These are phyloP conservation scores for Scheffersomyces quercinus DNA, from an alignment of 1,139 yeast genomes.

Conservation along the genomic window DNA sequence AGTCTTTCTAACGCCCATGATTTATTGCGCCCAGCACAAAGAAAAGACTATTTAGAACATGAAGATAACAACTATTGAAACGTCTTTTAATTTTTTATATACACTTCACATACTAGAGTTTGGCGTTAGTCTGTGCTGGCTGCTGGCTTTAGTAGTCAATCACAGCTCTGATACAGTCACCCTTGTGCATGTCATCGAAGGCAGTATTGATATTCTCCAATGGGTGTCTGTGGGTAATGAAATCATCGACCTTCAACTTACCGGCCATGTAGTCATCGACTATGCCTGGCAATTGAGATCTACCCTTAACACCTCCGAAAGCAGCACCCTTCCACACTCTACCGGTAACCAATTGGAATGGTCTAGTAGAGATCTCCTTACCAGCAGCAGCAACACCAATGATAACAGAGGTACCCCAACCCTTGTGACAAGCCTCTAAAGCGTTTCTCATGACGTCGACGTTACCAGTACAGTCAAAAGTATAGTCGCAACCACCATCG, in stretches of 20 bases:
- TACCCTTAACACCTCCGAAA: slow-evolving; percentile 97
- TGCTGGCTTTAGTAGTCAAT: slow-evolving; percentile 42
- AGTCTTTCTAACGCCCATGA: not conserved
- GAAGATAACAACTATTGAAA: too few species aligned
- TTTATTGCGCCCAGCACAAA: slow-evolving; percentile 4
- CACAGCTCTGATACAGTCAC: slow-evolving; percentile 93
- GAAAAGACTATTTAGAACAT: too few species aligned
- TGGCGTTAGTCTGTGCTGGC: slow-evolving; percentile 2
- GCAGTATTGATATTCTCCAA: slow-evolving; percentile 81
- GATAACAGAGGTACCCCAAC: slow-evolving; percentile 95
- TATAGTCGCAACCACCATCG: slow-evolving; percentile 94
- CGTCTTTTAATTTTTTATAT: not conserved
- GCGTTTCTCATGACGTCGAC: slow-evolving; percentile 94
- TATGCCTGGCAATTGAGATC: slow-evolving; percentile 89
- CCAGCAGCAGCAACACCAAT: slow-evolving; percentile 99
- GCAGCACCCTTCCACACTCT: slow-evolving; percentile 99
- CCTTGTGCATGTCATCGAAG: slow-evolving; percentile 92
- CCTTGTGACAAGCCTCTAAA: slow-evolving; percentile 95
- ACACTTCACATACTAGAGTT: not conserved
- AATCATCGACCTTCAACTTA: slow-evolving; percentile 87
- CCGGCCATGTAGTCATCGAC: slow-evolving; percentile 86
- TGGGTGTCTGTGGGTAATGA: slow-evolving; percentile 85
- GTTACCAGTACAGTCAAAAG: slow-evolving; percentile 98
- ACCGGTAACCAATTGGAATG: slow-evolving; percentile 98
- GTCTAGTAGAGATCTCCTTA: slow-evolving; percentile 92